These are phyloP conservation scores for Rhododendron mucronatum DNA, from an alignment of 148 eudicot species.

Conservation along the genomic window DNA sequence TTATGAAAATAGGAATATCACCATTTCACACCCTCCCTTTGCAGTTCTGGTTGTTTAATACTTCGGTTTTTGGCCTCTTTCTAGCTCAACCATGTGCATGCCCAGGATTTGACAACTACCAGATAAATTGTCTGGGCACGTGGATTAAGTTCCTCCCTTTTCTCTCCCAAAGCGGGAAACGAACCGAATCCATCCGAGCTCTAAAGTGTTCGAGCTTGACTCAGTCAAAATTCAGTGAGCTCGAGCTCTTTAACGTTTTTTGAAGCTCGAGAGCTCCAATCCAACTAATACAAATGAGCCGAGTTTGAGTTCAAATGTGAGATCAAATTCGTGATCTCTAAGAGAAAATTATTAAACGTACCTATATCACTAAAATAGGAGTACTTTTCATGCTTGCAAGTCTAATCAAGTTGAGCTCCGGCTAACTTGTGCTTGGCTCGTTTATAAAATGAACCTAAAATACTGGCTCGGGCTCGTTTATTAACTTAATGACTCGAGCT, in stretches of 20 bases:
- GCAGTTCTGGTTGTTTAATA: background rate
- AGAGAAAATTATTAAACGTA: background rate
- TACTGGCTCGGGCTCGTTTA: too few relatives aligned
- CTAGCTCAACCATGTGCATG: background rate
- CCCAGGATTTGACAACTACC: background rate
- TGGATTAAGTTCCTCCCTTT: background rate
- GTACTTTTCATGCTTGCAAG: background rate
- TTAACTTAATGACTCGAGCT: background rate
- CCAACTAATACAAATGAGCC: background rate
- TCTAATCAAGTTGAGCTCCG: background rate
- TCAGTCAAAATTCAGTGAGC: background rate
- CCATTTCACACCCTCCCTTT: background rate
- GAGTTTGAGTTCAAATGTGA: background rate
- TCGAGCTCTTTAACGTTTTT: too few relatives aligned
- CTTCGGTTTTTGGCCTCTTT: background rate
- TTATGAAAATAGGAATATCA: background rate
- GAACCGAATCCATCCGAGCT: background rate
- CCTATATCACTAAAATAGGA: too few relatives aligned
- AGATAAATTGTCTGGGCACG: background rate
- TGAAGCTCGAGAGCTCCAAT: background rate
- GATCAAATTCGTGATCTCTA: background rate
- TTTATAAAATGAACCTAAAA: too few relatives aligned
- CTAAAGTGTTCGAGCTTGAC: background rate
- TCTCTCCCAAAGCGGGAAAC: background rate
- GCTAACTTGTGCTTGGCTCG: background rate